phyloP scores from a whole-genome alignment of 371 early-diverging fungal species.

The Coemansia sp. region DNA sequence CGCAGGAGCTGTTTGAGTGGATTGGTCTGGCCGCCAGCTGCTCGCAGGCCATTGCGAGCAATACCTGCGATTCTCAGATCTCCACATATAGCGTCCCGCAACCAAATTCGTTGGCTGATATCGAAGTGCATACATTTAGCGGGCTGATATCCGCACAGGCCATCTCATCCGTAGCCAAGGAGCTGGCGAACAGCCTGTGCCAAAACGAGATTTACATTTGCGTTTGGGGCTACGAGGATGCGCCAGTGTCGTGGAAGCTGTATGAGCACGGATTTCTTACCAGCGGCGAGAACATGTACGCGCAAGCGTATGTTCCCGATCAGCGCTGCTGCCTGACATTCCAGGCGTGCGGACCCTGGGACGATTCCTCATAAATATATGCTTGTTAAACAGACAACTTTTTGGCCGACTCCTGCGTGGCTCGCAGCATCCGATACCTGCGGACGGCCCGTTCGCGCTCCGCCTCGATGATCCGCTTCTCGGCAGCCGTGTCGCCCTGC shows the following conservation, averaged over 20 bases:
- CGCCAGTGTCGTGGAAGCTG: conserved; percentile 46
- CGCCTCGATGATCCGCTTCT: conserved; percentile 43
- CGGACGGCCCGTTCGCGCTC: conserved; percentile 46
- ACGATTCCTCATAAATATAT: conserved; percentile 27
- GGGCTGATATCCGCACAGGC: conserved; percentile 43
- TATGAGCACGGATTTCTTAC: conserved; percentile 37
- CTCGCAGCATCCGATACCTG: conserved; percentile 45
- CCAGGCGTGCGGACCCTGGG: conserved; percentile 49
- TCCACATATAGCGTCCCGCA: conserved; percentile 26
- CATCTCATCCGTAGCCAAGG: conserved; percentile 14
- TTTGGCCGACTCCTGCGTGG: conserved; percentile 28
- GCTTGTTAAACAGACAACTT: background rate
- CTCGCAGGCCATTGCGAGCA: background rate
- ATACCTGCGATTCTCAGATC: background rate
- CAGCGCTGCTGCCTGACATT: conserved; percentile 32
- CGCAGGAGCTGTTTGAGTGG: conserved; percentile 42
- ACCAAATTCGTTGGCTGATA: conserved; percentile 6
- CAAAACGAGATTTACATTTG: conserved; percentile 12
- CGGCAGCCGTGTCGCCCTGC: conserved; percentile 32
- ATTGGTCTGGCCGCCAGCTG: conserved; percentile 31
- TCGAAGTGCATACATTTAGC: conserved; percentile 17
- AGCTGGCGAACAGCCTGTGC: background rate
- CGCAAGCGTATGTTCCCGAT: conserved; percentile 23
- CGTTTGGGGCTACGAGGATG: conserved; percentile 52
- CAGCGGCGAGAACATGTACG: conserved; percentile 52